Evolutionary conservation across 2,329 filamentous ascomycete species (phyloP).

Genomic region (Botryosphaeria dothidea): DNA sequence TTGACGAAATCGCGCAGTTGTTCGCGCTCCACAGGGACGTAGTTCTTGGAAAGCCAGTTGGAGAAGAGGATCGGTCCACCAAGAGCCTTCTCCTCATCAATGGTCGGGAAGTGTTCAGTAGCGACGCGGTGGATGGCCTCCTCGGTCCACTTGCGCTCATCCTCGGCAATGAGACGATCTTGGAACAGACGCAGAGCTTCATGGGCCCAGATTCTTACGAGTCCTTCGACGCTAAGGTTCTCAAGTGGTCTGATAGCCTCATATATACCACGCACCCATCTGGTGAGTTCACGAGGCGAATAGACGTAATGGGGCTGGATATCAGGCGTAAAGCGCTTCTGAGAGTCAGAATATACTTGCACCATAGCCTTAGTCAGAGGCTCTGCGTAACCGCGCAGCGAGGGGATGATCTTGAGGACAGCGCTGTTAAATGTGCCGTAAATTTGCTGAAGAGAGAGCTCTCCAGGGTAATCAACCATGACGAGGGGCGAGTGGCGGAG

Average conservation of each 20-base stretch:
- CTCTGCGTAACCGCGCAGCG: constrained; percentile 92
- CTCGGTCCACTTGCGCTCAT: constrained; percentile 93
- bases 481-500: constrained; percentile 95
- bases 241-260: constrained; percentile 95
- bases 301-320: constrained; percentile 99
- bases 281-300: constrained; percentile 94
- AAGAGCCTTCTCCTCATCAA: constrained; percentile 85
- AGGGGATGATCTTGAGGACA: constrained; percentile 93
- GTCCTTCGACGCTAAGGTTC: constrained; percentile 80
- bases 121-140: constrained; percentile 85
- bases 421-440: constrained; percentile 98
- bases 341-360: constrained; percentile 90
- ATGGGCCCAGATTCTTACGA: constrained; percentile 97
- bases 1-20: constrained; percentile 96
- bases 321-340: constrained; percentile 89
- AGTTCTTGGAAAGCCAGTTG: constrained; percentile 99
- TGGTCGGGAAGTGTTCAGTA: constrained; percentile 89
- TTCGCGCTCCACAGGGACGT: constrained; percentile 93
- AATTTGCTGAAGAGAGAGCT: constrained; percentile 91
- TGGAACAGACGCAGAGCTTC: constrained; percentile 96
- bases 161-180: constrained; percentile 90
- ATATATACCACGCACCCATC: constrained; percentile 97
- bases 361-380: constrained; percentile 97
- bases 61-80: constrained; percentile 95
- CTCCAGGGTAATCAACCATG: constrained; percentile 99